These are phyloP conservation scores for Lactifluus rugatus DNA, from an alignment of 768 basidiomycete genomes.

Conservation along the genomic window DNA sequence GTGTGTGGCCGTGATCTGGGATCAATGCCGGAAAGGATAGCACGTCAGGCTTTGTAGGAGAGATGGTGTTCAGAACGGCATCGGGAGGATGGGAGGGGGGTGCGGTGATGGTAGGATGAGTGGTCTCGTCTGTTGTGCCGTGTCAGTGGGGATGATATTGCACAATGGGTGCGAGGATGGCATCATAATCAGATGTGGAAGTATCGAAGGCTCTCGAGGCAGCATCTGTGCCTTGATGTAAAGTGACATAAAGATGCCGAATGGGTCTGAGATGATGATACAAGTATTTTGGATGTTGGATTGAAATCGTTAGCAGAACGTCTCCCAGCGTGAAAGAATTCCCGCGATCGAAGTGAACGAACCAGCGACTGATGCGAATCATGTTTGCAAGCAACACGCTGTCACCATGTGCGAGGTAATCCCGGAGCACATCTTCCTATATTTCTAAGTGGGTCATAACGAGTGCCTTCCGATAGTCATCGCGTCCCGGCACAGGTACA, in stretches of 20 bases:
- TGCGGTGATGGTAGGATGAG: background rate
- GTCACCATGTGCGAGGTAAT: background rate
- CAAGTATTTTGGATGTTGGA: background rate
- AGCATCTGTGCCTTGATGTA: background rate
- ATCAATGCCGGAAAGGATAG: background rate
- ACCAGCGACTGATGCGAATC: background rate
- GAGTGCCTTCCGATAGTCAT: background rate
- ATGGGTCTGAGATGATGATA: background rate
- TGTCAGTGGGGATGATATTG: background rate
- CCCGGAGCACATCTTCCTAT: background rate
- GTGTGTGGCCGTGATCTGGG: background rate
- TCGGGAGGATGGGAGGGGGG: too few species aligned
- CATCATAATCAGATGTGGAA: background rate
- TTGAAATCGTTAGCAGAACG: background rate
- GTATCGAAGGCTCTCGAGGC: background rate
- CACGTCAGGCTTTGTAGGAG: background rate
- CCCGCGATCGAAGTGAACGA: background rate
- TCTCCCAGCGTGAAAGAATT: background rate
- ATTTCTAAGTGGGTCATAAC: background rate
- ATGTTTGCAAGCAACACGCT: background rate
- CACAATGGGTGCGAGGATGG: background rate
- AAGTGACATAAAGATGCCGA: background rate
- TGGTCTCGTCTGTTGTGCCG: too few species aligned
- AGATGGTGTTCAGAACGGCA: background rate
- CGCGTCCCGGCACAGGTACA: background rate